Conservation (phyloP, 2,329 filamentous ascomycete genomes). For the Monosporascus sp. region DNA sequence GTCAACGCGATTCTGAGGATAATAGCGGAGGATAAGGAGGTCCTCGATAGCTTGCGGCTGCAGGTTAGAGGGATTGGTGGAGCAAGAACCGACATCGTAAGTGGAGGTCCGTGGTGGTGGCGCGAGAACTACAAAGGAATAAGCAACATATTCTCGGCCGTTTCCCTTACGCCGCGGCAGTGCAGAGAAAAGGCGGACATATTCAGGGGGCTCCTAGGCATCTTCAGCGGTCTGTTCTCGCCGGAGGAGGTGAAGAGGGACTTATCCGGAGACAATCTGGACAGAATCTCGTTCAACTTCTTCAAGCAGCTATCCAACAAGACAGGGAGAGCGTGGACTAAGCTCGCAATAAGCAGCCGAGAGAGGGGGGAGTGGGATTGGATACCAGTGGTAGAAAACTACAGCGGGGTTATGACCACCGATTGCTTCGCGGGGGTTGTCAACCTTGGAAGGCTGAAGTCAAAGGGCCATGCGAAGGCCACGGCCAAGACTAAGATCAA, state of each 20-base stretch:
- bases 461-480: conserved; percentile 4
- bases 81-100: conserved; percentile 21
- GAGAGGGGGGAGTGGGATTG: conserved; percentile 20
- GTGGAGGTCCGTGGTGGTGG: conserved; percentile 28
- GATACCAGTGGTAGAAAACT: conserved; percentile 20
- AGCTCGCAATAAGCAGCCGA: conserved; percentile 21
- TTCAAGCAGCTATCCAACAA: conserved; percentile 22
- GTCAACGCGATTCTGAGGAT: conserved; percentile 15
- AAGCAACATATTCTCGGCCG: conserved; percentile 29
- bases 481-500: conserved; percentile 14
- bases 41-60: conserved; percentile 10
- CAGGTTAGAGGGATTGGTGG: conserved; percentile 18
- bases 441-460: conserved; percentile 15
- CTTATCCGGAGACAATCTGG: conserved; percentile 4
- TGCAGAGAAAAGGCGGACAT: conserved; percentile 12
- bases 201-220: conserved; percentile 22
- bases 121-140: conserved; percentile 25
- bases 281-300: conserved; percentile 22
- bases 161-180: conserved; percentile 21
- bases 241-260: conserved; percentile 11
- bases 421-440: conserved; percentile 23
- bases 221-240: conserved; percentile 22
- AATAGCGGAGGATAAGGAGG: conserved; percentile 16
- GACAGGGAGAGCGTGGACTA: conserved; percentile 22
- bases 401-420: conserved; percentile 16